These are phyloP conservation scores for Xylaria sp. DNA, from an alignment of 2,329 filamentous ascomycete species.

Conservation along the genomic window DNA sequence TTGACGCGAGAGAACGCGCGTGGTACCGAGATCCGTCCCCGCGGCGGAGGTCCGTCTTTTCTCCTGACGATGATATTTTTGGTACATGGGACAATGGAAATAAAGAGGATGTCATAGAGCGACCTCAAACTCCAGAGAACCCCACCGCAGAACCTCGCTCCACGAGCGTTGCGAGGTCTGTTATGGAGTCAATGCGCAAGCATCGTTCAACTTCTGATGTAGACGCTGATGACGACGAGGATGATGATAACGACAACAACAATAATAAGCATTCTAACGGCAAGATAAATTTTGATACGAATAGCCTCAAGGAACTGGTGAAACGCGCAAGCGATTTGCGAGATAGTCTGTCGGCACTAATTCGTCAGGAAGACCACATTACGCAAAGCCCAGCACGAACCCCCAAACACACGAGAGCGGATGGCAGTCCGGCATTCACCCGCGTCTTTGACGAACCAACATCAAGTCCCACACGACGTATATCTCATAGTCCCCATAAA, in stretches of 20 bases:
- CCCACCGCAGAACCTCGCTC: conserved; percentile 53
- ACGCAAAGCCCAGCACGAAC: conserved; percentile 66
- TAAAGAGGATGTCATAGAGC: conserved; percentile 51
- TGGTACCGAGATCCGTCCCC: conserved; percentile 61
- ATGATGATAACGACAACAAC: conserved; percentile 49
- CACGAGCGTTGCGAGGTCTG: conserved; percentile 66
- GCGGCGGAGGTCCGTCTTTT: conserved; percentile 71
- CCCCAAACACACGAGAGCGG: conserved; percentile 59
- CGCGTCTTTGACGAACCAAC: conserved; percentile 72
- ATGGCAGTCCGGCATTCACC: conserved; percentile 75
- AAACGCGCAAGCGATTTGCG: conserved; percentile 70
- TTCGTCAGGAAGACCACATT: conserved; percentile 69
- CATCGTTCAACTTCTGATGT: conserved; percentile 56
- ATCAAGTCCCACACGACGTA: conserved; percentile 63
- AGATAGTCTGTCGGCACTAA: conserved; percentile 68
- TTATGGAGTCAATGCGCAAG: conserved; percentile 72
- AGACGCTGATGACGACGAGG: conserved; percentile 49
- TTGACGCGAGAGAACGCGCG: conserved; percentile 56
- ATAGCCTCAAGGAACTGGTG: conserved; percentile 74
- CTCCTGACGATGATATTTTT: conserved; percentile 74
- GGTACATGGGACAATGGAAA: conserved; percentile 61
- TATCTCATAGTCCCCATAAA: conserved; percentile 64
- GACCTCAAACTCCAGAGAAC: conserved; percentile 56
- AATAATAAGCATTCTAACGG: conserved; percentile 55
- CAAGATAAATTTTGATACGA: conserved; percentile 75